Conservation (phyloP, 306 rosid genomes). For the Casuarina glauca region DNA sequence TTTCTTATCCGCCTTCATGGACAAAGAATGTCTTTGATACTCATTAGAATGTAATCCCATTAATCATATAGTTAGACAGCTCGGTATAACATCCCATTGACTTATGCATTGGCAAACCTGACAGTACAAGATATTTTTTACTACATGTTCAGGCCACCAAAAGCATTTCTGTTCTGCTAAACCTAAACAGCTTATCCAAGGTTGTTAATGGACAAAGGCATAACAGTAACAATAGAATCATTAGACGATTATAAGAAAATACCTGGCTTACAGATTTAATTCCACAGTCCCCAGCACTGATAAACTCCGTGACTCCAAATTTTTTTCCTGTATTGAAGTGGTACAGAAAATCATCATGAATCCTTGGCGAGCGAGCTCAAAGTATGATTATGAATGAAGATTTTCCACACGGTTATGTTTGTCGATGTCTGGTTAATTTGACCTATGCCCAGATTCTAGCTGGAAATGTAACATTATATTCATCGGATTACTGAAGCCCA, state of each 20-base stretch:
- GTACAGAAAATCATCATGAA: background rate
- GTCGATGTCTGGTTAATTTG: background rate
- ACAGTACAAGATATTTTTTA: background rate
- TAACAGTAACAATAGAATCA: background rate
- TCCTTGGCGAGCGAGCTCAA: background rate
- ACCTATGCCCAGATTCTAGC: background rate
- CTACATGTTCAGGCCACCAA: background rate
- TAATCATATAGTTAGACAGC: background rate
- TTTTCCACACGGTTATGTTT: background rate
- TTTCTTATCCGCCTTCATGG: background rate
- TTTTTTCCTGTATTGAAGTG: constrained; percentile 51
- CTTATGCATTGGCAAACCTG: background rate
- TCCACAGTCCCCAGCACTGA: constrained; percentile 43
- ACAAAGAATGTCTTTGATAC: background rate
- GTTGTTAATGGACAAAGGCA: background rate
- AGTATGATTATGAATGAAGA: background rate
- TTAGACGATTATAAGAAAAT: background rate
- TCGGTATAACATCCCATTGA: background rate
- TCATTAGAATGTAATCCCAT: background rate
- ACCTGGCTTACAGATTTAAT: constrained; percentile 79
- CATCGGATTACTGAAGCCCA: background rate
- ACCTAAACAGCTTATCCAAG: background rate
- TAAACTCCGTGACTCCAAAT: constrained; percentile 75
- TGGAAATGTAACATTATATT: background rate
- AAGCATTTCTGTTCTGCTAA: background rate